Conservation (phyloP, 2,329 filamentous ascomycete genomes). For the Penicillium occitanis region DNA sequence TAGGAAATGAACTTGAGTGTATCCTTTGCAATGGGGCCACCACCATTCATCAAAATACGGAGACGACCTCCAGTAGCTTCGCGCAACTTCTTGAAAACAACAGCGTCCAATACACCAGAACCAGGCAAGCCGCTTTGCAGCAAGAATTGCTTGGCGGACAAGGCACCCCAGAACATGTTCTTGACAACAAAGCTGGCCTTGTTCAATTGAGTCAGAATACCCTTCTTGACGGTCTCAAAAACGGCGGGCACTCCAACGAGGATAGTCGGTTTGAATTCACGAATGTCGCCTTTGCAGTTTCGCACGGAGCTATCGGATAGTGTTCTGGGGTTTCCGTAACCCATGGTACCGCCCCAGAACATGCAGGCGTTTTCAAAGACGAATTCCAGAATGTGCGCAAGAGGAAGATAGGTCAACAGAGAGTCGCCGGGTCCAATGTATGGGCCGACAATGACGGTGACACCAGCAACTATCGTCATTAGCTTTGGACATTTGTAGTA, state of each 20-base stretch:
- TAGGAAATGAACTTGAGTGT: slow-evolving; percentile 90
- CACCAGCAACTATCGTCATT: slow-evolving; percentile 65
- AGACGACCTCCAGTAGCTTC: slow-evolving; percentile 84
- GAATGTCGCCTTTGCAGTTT: slow-evolving; percentile 91
- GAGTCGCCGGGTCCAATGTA: slow-evolving; percentile 75
- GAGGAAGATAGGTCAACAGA: slow-evolving; percentile 85
- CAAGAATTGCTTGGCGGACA: slow-evolving; percentile 62
- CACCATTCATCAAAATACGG: slow-evolving; percentile 90
- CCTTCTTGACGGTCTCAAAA: slow-evolving; percentile 97
- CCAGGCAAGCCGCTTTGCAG: slow-evolving; percentile 54
- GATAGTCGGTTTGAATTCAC: slow-evolving; percentile 83
- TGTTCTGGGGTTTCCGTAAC: slow-evolving; percentile 88
- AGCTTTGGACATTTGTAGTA: slow-evolving; percentile 20
- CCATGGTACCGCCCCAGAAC: slow-evolving; percentile 86
- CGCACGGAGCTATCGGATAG: slow-evolving; percentile 81
- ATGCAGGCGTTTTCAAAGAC: slow-evolving; percentile 89
- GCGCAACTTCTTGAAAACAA: slow-evolving; percentile 91
- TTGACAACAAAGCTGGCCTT: slow-evolving; percentile 66
- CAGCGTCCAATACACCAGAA: slow-evolving; percentile 64
- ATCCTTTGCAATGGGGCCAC: slow-evolving; percentile 81
- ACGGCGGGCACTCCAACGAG: slow-evolving; percentile 94
- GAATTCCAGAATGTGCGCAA: slow-evolving; percentile 95
- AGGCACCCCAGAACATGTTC: slow-evolving; percentile 74
- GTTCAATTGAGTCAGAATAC: slow-evolving; percentile 77
- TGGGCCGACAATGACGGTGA: slow-evolving; percentile 73